Percentiles rank a stretch among this genome's conserved stretches.
Evolutionary conservation across 2,329 filamentous ascomycete species (phyloP).

Genomic region (Monilinia vaccinii-corymbosi): DNA sequence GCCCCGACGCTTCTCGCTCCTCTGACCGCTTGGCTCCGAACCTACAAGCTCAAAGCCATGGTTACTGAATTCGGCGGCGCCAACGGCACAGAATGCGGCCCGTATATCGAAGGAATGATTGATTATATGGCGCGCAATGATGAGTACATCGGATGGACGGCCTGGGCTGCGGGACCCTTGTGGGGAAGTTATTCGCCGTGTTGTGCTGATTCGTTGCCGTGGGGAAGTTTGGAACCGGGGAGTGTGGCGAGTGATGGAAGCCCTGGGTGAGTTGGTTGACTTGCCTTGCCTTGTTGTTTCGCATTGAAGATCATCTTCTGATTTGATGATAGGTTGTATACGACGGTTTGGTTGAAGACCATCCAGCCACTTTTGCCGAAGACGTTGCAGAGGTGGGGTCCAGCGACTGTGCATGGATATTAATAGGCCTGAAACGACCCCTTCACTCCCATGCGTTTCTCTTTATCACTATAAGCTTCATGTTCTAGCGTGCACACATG

Average conservation of each 20-base stretch:
- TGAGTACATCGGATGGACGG: constrained; percentile 42
- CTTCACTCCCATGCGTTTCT: no score
- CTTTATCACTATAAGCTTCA: no score
- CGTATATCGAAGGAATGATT: constrained; percentile 35
- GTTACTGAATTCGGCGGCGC: constrained; percentile 41
- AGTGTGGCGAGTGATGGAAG: constrained; percentile 36
- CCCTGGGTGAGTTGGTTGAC: constrained; percentile 25
- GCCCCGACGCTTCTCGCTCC: constrained; percentile 33
- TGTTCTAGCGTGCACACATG: no score
- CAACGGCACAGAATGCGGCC: constrained; percentile 35
- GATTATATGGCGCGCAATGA: constrained; percentile 39
- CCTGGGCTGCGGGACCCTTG: constrained; percentile 41
- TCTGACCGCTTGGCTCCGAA: constrained; percentile 38
- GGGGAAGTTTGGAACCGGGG: constrained; percentile 39
- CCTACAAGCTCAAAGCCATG: constrained; percentile 39
- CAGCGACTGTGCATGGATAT: neutral
- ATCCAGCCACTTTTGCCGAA: neutral
- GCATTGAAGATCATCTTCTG: neutral
- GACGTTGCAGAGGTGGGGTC: neutral
- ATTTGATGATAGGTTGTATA: neutral
- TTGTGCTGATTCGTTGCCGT: constrained; percentile 33
- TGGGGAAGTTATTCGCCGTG: constrained; percentile 38
- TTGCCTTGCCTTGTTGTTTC: neutral
- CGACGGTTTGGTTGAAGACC: neutral
- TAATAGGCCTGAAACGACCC: no score